Base-by-base conservation (phyloP, 1,284 basidiomycete species). In the Acaromyces ingoldii region DNA sequence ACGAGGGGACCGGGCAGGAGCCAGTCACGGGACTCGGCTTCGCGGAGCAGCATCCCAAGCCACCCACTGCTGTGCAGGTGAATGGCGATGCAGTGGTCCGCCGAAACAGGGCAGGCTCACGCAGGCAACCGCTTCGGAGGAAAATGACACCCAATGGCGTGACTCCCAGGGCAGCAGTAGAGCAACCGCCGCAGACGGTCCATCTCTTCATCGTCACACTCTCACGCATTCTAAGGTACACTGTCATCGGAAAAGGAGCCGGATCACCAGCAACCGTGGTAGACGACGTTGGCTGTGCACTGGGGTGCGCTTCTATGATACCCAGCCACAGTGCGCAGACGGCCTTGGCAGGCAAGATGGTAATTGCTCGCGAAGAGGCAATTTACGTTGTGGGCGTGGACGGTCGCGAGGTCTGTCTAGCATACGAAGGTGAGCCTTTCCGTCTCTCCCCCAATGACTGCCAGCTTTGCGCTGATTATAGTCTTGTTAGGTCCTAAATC, bases 1-100 rank as follows among this genome's bases (percentile, higher is more conserved):
- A 45, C 2, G 44, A 59, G 15, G 38, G 40, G 1, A 57, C 65
- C n/a, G 63, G 55, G 1, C 63, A 64, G n/a, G 91, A 97, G 67
- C 89, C 91, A 0, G 85, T 97, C 46, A 97, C 91, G 0, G 91
- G 88, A 1, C 82, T 98, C 1, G 91, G 88, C 0, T 95, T 97
- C 78, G 82, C 83, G 17, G 85, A 88, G 37, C 25, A 29, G 6
- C 25, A 6, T 28, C 28, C 42, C 7, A 40, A 40, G 17, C 28
- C 38, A 17, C 13, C 38, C 28, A 7, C 17, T 34, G 17, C 25
- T 36, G n/a, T 30, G 26, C n/a, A 22, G 28, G 13, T 26, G 28
- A 39, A 10, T n/a, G n/a, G n/a, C n/a, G n/a, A n/a, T n/a, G n/a
- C n/a, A n/a, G n/a, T n/a, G n/a, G n/a, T n/a, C n/a, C n/a, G n/a